Percentiles rank a stretch among this genome's conserved stretches.
These are phyloP conservation scores for Phycomyces blakesleeanus DNA, from an alignment of 192 early-diverging fungal species.

Conservation along the genomic window DNA sequence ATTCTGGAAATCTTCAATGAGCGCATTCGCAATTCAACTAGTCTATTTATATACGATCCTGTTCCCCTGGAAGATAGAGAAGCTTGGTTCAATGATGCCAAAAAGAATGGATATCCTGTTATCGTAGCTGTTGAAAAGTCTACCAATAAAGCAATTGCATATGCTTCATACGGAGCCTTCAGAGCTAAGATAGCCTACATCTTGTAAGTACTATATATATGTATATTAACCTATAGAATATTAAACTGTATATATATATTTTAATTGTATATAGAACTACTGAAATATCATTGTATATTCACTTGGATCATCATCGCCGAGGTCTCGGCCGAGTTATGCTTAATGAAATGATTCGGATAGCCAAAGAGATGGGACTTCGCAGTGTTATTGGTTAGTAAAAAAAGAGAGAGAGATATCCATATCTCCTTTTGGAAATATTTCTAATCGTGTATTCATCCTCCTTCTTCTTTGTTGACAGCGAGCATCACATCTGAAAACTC, in stretches of 20 bases:
- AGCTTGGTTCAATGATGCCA: slow-evolving; percentile 37
- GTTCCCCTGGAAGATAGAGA: slow-evolving; percentile 37
- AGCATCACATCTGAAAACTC: slow-evolving; percentile 47
- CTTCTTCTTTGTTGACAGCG: slow-evolving; percentile 29
- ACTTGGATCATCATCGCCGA: slow-evolving; percentile 40
- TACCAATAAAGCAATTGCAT: slow-evolving; percentile 21
- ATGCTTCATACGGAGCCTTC: slow-evolving; percentile 22
- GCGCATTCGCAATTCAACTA: slow-evolving; percentile 37
- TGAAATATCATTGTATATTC: slow-evolving; percentile 51
- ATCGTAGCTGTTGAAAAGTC: slow-evolving; percentile 38
- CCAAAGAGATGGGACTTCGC: slow-evolving; percentile 37
- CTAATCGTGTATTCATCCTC: background rate
- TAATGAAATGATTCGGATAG: slow-evolving; percentile 36
- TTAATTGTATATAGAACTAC: slow-evolving; percentile 31
- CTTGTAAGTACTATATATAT: slow-evolving; percentile 5
- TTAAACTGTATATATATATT: background rate
- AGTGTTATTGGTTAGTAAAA: slow-evolving; percentile 44
- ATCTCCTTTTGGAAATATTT: background rate
- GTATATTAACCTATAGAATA: background rate
- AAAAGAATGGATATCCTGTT: slow-evolving; percentile 42
- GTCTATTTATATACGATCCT: slow-evolving; percentile 40
- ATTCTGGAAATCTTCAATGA: slow-evolving; percentile 51
- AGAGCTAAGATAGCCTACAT: slow-evolving; percentile 18
- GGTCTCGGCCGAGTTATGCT: slow-evolving; percentile 41
- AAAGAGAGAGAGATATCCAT: background rate